Evolutionary conservation across 1,139 yeast genomes (phyloP).

Genomic region (Geotrichum klebahnii): DNA sequence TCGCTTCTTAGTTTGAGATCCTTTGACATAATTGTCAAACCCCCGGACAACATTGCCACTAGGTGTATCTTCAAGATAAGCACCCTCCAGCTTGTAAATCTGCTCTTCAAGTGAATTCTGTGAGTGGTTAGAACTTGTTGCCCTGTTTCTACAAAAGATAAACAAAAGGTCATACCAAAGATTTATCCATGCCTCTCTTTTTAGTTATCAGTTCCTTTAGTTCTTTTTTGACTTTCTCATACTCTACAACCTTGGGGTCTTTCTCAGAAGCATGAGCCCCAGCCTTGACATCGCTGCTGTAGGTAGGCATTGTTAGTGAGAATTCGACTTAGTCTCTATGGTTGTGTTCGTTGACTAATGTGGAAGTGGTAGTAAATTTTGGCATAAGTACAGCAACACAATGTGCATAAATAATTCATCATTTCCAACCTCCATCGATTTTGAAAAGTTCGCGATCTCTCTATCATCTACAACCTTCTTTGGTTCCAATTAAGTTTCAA

Average conservation of each 20-base stretch:
- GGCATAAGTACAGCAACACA: slow-evolving; percentile 6
- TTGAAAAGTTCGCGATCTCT: slow-evolving; percentile 7
- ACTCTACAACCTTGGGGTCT: slow-evolving; percentile 45
- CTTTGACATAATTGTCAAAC: slow-evolving; percentile 73
- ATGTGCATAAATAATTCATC: slow-evolving; percentile 1
- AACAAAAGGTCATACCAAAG: slow-evolving; percentile 43
- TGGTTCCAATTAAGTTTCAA: too few relatives aligned
- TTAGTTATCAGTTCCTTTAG: slow-evolving; percentile 61
- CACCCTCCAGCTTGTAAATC: slow-evolving; percentile 76
- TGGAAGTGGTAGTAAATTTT: too few relatives aligned
- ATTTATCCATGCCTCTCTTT: slow-evolving; percentile 62
- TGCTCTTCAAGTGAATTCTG: slow-evolving; percentile 58
- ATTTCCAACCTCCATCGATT: slow-evolving; percentile 1
- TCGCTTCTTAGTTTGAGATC: slow-evolving; percentile 50
- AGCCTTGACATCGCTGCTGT: slow-evolving; percentile 5
- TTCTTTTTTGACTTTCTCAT: slow-evolving; percentile 63
- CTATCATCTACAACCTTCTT: slow-evolving; percentile 2
- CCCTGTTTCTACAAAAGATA: background rate
- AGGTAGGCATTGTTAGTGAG: slow-evolving; percentile 12
- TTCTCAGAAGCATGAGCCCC: slow-evolving; percentile 6
- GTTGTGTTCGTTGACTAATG: background rate
- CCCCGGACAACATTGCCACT: slow-evolving; percentile 86
- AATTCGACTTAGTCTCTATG: background rate
- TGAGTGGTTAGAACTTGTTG: background rate
- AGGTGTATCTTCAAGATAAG: slow-evolving; percentile 65